phyloP scores from a whole-genome alignment of 331 rosid species.

The Quercus phellos region DNA sequence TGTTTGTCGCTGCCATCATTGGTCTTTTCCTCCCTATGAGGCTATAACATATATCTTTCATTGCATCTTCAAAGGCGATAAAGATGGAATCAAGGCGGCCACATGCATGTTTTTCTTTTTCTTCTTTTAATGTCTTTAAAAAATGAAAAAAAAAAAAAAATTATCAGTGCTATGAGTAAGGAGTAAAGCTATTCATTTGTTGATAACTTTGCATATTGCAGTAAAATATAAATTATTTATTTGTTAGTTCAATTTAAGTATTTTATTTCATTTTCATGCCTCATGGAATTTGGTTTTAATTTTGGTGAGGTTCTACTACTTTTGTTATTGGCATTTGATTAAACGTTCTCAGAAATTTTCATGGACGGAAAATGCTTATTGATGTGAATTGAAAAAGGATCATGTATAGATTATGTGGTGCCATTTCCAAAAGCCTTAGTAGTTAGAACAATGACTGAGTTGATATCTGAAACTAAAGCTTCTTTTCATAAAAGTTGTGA shows the following conservation, averaged over 20 bases:
- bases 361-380: too few species aligned
- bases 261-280: neutral
- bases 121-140: too few species aligned
- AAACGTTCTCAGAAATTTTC: too few species aligned
- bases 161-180: too few species aligned
- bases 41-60: slow-evolving; percentile 51
- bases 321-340: neutral
- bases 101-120: slow-evolving; percentile 65
- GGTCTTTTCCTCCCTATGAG: slow-evolving; percentile 55
- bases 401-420: too few species aligned
- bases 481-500: neutral
- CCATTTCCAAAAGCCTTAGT: too few species aligned
- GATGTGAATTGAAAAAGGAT: too few species aligned
- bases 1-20: slow-evolving; percentile 35
- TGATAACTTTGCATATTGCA: neutral
- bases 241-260: neutral
- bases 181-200: neutral
- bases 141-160: too few species aligned
- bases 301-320: neutral
- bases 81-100: slow-evolving; percentile 71
- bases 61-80: slow-evolving; percentile 60
- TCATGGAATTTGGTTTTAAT: neutral
- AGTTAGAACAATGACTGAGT: too few species aligned
- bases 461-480: too few species aligned
- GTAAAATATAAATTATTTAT: neutral